Base-by-base conservation (phyloP, 140 eudicot genomes). In the Cichorium intybus region DNA sequence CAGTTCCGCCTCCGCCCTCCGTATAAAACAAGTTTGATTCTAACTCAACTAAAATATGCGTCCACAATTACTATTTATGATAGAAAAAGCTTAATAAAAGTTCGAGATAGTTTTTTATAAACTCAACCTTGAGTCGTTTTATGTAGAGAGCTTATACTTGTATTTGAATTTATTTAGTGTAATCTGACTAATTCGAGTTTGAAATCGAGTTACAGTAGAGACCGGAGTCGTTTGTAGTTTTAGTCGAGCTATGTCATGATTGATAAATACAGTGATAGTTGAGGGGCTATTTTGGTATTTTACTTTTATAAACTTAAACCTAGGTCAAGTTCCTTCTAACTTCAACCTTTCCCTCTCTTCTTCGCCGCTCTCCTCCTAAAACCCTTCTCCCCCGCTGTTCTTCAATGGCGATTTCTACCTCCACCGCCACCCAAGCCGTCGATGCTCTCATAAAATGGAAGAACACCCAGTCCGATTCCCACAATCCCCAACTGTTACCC, bases 401-500 rank as follows among this genome's bases (percentile, higher is more conserved):
- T 2, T 6, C 60, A 37, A 43, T 53, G 71, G 51, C 78, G 16
- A 64, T 58, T 22, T 10, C 75, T 2, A 20, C 56, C 20, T 7
- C 81, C 10, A 62, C 85, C 56, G 24, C 76, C 28, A 62, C 74
- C 1, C 21, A 58, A 5, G 96, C 96, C 16, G 64, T 85, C 3
- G 68, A 43, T 0, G 86, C 95, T 8, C 77, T 88, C 0, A 47
- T 80, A 53, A 85, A 85, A 55, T 80, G 82, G 86, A 82, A 81
- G 64, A 60, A 69, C 21, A n/a, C 71, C 20, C 72, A 80, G 59
- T 69, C 96, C 2, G 6, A 54, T 9, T 34, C 87, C 28, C 26
- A 68, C 6, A 83, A 83, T 2, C 77, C 83, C 5, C 85, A 89
- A 20, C 67, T 88, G 0, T 59, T 88, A 5, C 88, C 95, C 7